These are phyloP conservation scores for Jaapia argillacea DNA, from an alignment of 768 basidiomycete genomes.

Conservation along the genomic window DNA sequence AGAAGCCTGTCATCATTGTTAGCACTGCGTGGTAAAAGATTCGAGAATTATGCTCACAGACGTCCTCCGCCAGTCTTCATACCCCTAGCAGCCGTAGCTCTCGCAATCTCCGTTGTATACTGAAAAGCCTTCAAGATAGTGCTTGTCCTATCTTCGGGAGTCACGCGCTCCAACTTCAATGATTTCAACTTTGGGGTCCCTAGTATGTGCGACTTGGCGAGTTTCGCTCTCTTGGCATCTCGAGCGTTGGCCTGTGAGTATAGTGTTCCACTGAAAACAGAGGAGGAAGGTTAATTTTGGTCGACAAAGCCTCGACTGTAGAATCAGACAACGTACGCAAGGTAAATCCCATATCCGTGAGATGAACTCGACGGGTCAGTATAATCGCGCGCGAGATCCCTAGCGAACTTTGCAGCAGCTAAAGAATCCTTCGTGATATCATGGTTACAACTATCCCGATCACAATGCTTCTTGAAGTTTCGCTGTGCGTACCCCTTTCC, in stretches of 20 bases:
- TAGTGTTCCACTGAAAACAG: not conserved
- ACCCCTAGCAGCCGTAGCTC: not conserved
- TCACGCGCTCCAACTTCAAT: not conserved
- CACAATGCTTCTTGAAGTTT: constrained; percentile 27
- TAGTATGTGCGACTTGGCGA: not conserved
- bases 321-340: not conserved
- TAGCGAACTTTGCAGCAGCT: constrained; percentile 31
- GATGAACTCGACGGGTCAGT: not conserved
- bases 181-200: not conserved
- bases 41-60: not conserved
- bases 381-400: constrained; percentile 21
- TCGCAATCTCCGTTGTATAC: not conserved
- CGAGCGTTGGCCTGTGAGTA: not conserved
- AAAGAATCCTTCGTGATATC: constrained; percentile 22
- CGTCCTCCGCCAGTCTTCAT: not conserved
- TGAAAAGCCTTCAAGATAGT: not conserved
- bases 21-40: not conserved
- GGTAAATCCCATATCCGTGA: not conserved
- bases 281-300: not conserved
- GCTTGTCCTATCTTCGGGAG: not conserved
- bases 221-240: not conserved
- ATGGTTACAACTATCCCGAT: not conserved
- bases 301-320: not conserved
- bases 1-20: not conserved
- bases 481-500: constrained; percentile 41